These are phyloP conservation scores for Bryum argenteum DNA, from an alignment of 225 moss, liverwort and hornwort species.

Conservation along the genomic window DNA sequence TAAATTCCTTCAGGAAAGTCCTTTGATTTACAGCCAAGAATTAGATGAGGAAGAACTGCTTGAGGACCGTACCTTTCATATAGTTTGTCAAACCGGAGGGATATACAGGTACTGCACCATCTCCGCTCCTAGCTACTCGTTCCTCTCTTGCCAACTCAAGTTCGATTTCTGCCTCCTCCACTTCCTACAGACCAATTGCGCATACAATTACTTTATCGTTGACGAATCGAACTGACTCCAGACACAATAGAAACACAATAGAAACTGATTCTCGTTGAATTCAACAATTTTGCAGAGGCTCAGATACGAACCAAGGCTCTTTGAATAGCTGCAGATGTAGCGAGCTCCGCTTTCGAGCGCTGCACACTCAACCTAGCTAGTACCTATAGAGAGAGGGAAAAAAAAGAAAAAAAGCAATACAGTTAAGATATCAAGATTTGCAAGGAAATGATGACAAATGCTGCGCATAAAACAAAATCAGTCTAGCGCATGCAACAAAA, in stretches of 20 bases:
- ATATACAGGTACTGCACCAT: conserved; percentile 17
- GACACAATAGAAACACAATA: not conserved
- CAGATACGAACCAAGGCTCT: conserved; percentile 62
- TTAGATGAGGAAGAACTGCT: not conserved
- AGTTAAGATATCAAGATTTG: not conserved
- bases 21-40: not conserved
- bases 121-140: conserved; percentile 37
- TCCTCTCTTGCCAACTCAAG: conserved; percentile 66
- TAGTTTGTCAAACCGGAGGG: conserved; percentile 25
- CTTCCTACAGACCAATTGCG: conserved; percentile 50
- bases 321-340: conserved; percentile 61
- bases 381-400: conserved; percentile 52
- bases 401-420: conserved; percentile 7
- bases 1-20: not conserved
- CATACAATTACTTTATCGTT: conserved; percentile 10
- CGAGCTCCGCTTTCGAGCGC: conserved; percentile 55
- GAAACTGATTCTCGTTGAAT: not conserved
- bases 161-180: conserved; percentile 92
- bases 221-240: not conserved
- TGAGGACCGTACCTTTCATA: conserved; percentile 41
- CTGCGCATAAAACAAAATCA: no score
- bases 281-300: conserved; percentile 18
- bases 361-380: conserved; percentile 76
- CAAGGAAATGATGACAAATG: not conserved
- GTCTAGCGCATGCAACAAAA: conserved; percentile 2